Evolutionary conservation across 2,329 filamentous ascomycete genomes (phyloP), one percentile per base, ranked within the genome.

Genomic region (Lasiodiplodia citricola): DNA sequence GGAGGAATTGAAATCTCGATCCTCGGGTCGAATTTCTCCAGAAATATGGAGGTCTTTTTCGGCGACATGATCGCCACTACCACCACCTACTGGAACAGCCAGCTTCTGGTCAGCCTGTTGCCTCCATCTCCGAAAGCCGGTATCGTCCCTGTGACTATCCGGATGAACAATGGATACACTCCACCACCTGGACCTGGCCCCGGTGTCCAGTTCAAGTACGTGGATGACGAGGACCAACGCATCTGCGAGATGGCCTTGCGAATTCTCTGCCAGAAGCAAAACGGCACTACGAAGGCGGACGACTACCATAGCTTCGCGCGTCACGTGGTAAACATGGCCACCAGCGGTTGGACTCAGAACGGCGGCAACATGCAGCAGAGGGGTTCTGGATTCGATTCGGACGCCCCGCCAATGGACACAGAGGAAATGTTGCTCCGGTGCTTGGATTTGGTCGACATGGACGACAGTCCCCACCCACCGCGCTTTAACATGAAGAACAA

Each of bases 1-100:
- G 94, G 94, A 69, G 94, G 94, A 52, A 94, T 93, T 65, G 94
- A 97, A 78, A 93, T 97, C 3, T 95, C 92, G 0, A 87, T 96
- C 68, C 84, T 97, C 10, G 94, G 94, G 21, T 92, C 90, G 71
- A 89, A 90, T 16, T 97, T 97, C 77, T 90, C 89, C 71, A 90
- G 91, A 79, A 89, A 89, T 1, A 86, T 96, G 70, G 92, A 94
- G 71, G 92, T 97, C 67, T 91, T 94, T 80, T 97, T 97, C 78
- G 94, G 94, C 23, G 88, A 91, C 70, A 84, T 83, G 18, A 82
- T 87, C 57, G 88, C 89, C 21, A 88, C 91, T 0, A 92, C 91
- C 0, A 94, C 92, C 1, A 93, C 91, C 0, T 96, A 88, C 76
- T 95, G 92, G 91, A 91, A 92, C 55, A 88, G 92, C 71, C 90